Evolutionary conservation across 129 eudicot genomes (phyloP), one percentile per base, ranked within the genome.

Genomic region (Deinandra increscens): DNA sequence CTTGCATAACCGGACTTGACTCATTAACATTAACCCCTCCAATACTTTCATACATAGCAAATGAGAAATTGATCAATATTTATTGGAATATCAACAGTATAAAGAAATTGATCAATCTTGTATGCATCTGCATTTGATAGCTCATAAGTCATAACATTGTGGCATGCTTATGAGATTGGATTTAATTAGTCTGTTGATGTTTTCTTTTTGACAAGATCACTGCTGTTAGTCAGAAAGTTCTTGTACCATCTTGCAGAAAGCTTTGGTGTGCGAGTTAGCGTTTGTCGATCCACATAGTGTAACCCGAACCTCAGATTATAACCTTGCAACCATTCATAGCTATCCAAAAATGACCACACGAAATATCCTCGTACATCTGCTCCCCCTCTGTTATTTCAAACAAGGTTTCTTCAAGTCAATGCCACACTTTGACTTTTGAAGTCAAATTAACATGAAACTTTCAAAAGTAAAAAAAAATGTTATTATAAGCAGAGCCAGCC

Each of bases 351-450:
- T 7, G 82, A 82, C 97, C 97, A 87, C 13, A 71, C 42, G 13
- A 92, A 88, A 75, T 88, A 88, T 3, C 98, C 96, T 1, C 87
- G 83, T 12, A 92, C 96, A 67, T 92, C 82, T 2, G 95, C 95
- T 12, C 95, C 98, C 31, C 60, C 77, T 78, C 96, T 88, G 71
- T 68, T 29, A 37, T 20, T 56, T 14, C 2, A 39, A 38, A 58
- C 22, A 19, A 36, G n/a, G 0, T 4, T 61, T 46, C 36, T 58
- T 56, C 11, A 36, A 0, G 34, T 9, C 19, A 67, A 10, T 7
- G 34, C 20, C 5, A 39, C 18, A 38, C 14, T 42, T 8, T 29
- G 23, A 18, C 44, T 23, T 59, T 44, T 48, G 7, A 61, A 58
- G 8, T 76, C 42, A 59, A 76, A n/a, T n/a, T n/a, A n/a, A 69